Base-by-base conservation (phyloP, 164 flowering plant species). In the Tinospora cordifolia region DNA sequence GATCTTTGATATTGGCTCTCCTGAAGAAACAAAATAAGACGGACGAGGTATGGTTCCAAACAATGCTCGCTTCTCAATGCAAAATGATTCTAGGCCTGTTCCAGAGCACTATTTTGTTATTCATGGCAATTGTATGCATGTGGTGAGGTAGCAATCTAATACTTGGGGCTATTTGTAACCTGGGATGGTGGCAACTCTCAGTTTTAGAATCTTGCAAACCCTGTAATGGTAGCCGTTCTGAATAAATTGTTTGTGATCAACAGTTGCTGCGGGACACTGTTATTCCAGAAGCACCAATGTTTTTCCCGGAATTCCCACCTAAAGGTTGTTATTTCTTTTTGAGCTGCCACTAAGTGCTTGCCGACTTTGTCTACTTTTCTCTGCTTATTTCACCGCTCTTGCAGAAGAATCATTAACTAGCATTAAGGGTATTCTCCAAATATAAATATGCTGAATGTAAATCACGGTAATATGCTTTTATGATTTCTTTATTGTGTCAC, bases 201-300 rank as follows among this genome's bases (percentile, higher is more conserved):
- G 21, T 15, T 6, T 51, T 51, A 51, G 59, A n/a, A n/a, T 17
- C 17, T 51, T 51, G 3, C 19, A 17, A 51, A 51, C 6, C 59
- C 59, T 51, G 59, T 51, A 51, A n/a, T 51, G 21, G 8, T 19
- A 5, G 3, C 17, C 19, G 0, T 38, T 12, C 39, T 65, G 10
- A 38, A 40, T 51, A 26, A 49, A 22, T 70, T 67, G 54, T 39
- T 71, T 74, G 2, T 71, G 0, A 38, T 79, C 74, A 19, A 69
- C 87, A 94, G 97, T 58, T 86, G 78, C 71, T 94, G 85, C 84
- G 72, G 79, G 80, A 84, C 59, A 88, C 97, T 75, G 83, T 81
- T 69, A 89, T 92, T 75, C 97, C 99, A 19, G 99, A 94, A 76
- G 51, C 64, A 6, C 99, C 99, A n/a, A 92, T 94, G 99, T 94